phyloP scores from a whole-genome alignment of 2,329 filamentous ascomycete species.

The Neonectria neomacrospora region DNA sequence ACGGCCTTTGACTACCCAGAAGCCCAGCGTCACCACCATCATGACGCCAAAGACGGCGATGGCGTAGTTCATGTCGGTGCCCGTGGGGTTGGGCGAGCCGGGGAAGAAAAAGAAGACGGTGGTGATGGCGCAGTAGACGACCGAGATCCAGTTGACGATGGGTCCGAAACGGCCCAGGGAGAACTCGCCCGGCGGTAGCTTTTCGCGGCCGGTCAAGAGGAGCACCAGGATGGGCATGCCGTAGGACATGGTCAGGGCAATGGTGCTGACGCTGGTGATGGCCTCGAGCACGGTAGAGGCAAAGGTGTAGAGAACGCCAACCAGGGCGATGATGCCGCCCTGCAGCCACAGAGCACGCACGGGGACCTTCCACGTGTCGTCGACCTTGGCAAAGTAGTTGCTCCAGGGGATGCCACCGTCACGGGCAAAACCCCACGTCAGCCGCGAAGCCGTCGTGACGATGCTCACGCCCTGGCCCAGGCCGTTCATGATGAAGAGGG shows the following conservation, averaged over 20 bases:
- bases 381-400: constrained; percentile 55
- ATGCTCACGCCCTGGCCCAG: constrained; percentile 63
- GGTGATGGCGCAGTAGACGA: constrained; percentile 63
- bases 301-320: constrained; percentile 68
- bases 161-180: constrained; percentile 57
- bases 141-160: constrained; percentile 59
- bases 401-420: constrained; percentile 62
- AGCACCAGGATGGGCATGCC: constrained; percentile 61
- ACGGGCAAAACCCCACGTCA: constrained; percentile 66
- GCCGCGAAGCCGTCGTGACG: constrained; percentile 61
- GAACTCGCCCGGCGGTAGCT: constrained; percentile 59
- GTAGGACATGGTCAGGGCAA: constrained; percentile 63
- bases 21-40: constrained; percentile 60
- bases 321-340: constrained; percentile 53
- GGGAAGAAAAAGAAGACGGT: constrained; percentile 68
- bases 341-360: constrained; percentile 64
- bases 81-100: constrained; percentile 54
- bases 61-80: constrained; percentile 67
- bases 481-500: constrained; percentile 66
- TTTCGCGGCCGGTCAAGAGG: constrained; percentile 62
- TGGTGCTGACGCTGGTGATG: constrained; percentile 66
- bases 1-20: constrained; percentile 62
- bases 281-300: constrained; percentile 64
- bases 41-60: constrained; percentile 67
- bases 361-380: constrained; percentile 63